Evolutionary conservation across 768 basidiomycete genomes (phyloP), one percentile per base, ranked within the genome.

Genomic region (Russula compacta): DNA sequence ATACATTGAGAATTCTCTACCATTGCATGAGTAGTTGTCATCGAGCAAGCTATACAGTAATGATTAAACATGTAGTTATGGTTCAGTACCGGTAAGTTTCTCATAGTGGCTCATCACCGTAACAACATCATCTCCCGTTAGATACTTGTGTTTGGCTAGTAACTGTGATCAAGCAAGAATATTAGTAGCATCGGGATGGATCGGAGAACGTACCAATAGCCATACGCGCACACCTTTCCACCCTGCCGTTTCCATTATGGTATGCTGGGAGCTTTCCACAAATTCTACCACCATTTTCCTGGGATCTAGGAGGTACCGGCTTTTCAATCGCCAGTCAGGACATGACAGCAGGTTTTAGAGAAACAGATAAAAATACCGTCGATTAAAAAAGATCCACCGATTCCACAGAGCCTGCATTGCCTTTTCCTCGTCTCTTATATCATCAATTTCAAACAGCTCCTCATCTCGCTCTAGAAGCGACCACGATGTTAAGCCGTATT

Each of bases 341-440:
- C 14, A 29, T 7, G 32, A n/a, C 15, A 6, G 33, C 11, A 14
- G 9, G 14, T 7, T 40, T 12, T 12, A 14, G 40, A 19, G 12
- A 43, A 44, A 2, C 24, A 3, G 7, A 5, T 15, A 5, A 32
- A 53, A 39, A 15, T 15, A 62, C 61, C 61, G 61, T 63, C 81
- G 73, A 67, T 87, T 78, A 36, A 84, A 69, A 53, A 83, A 71
- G 3, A 89, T 86, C 87, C 87, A 91, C 54, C 89, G 70, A 12
- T 75, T 81, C 89, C 89, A 91, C 12, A 91, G 72, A 6, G 87
- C 86, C 58, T 83, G 81, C 76, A 92, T 86, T 7, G 89, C 83
- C 70, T 91, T 92, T 60, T 86, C 82, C 63, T 89, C 86, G 59
- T 89, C 87, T 43, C 76, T 75, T 11, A 89, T 75, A 67, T 89